A percentile compares a stretch with the other conserved stretches of the same genome.
phyloP scores from a whole-genome alignment of 306 rosid genomes.

The Dryas octopetala region DNA sequence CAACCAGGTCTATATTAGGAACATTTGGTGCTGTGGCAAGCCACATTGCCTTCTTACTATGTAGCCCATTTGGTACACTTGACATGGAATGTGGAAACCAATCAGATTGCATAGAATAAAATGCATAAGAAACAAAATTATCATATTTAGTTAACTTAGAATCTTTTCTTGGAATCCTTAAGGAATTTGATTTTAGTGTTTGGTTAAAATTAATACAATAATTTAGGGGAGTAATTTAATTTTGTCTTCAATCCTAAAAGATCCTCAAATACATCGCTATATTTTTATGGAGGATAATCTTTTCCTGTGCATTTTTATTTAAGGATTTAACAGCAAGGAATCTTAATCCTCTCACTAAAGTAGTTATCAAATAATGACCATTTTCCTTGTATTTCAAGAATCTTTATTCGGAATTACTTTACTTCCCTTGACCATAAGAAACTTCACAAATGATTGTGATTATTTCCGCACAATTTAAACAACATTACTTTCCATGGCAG shows the following conservation, averaged over 20 bases:
- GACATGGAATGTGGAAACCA: neutral
- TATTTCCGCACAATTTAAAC: too few relatives aligned
- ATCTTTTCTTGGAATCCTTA: neutral
- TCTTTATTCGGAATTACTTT: too few relatives aligned
- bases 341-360: too few relatives aligned
- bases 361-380: too few relatives aligned
- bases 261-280: constrained; percentile 16
- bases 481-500: too few relatives aligned
- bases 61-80: neutral
- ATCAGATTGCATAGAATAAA: neutral
- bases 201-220: too few relatives aligned
- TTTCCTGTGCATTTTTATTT: too few relatives aligned
- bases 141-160: neutral
- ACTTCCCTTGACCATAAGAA: too few relatives aligned
- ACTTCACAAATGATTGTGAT: too few relatives aligned
- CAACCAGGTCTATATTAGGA: neutral
- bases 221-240: too few relatives aligned
- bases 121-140: neutral
- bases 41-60: neutral
- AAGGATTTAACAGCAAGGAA: too few relatives aligned
- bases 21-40: neutral
- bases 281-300: neutral
- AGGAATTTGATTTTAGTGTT: neutral
- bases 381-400: too few relatives aligned
- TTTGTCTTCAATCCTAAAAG: neutral